phyloP scores from a whole-genome alignment of 1,139 yeast genomes.

The Pichia sp. region DNA sequence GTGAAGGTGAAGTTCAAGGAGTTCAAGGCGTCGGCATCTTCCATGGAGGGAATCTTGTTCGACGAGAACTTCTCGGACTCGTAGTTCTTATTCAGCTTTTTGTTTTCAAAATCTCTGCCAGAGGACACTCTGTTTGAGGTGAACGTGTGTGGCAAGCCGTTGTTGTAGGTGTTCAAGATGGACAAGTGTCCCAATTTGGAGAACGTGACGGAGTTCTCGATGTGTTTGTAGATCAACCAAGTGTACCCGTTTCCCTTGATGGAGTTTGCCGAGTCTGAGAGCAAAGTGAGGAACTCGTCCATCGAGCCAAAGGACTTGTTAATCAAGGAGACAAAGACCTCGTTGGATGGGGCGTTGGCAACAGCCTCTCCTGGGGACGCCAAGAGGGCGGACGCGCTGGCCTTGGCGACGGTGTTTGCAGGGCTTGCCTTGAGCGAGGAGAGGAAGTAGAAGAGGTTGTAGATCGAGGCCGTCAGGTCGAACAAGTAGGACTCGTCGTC shows the following conservation, averaged over 20 bases:
- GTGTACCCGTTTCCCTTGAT: constrained; percentile 73
- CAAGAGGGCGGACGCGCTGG: constrained; percentile 37
- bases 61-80: constrained; percentile 8
- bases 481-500: constrained; percentile 40
- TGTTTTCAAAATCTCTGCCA: constrained; percentile 26
- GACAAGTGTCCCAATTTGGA: constrained; percentile 40
- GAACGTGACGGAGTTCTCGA: constrained; percentile 20
- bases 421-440: constrained; percentile 41
- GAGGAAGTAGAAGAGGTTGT: constrained; percentile 56
- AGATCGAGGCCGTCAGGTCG: constrained; percentile 55
- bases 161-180: constrained; percentile 71
- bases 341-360: constrained; percentile 26
- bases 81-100: constrained; percentile 11
- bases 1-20: constrained; percentile 37
- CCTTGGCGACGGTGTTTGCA: constrained; percentile 22
- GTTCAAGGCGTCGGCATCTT: constrained; percentile 33
- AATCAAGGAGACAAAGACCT: constrained; percentile 36
- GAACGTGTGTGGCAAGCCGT: constrained; percentile 59
- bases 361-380: not conserved
- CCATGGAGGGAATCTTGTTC: constrained; percentile 28
- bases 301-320: constrained; percentile 61
- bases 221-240: constrained; percentile 41
- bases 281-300: constrained; percentile 58
- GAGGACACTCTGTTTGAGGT: constrained; percentile 47
- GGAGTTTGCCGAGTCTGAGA: constrained; percentile 57